Percentiles rank a stretch among this genome's conserved stretches.
Evolutionary conservation across 768 basidiomycete genomes (phyloP).

Genomic region (Pleurotus pulmonarius): DNA sequence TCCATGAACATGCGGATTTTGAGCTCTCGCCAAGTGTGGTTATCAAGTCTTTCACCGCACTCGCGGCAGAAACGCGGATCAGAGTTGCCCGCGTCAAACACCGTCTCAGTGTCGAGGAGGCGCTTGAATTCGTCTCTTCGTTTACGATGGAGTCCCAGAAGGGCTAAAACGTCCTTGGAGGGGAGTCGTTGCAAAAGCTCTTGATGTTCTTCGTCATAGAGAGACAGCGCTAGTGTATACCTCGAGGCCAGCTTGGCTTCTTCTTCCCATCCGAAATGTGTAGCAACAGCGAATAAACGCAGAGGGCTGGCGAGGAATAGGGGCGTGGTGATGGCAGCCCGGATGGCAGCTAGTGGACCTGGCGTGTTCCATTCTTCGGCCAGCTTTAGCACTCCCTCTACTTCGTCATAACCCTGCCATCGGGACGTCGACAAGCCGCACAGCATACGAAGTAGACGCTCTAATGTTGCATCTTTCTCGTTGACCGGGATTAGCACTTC

Average conservation of each 20-base stretch:
- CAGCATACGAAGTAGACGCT: conserved; percentile 35
- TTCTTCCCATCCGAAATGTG: conserved; percentile 39
- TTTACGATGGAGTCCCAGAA: conserved; percentile 37
- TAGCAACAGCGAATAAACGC: conserved; percentile 44
- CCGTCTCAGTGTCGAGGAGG: conserved; percentile 27
- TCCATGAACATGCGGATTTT: conserved; percentile 35
- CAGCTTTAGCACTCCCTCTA: conserved; percentile 33
- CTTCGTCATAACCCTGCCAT: conserved; percentile 37
- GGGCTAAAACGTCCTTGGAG: conserved; percentile 27
- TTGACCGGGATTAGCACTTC: conserved; percentile 20
- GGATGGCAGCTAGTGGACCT: conserved; percentile 39
- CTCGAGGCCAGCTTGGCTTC: conserved; percentile 39
- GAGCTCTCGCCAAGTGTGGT: conserved; percentile 35
- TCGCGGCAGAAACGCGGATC: conserved; percentile 21
- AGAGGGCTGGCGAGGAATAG: conserved; percentile 40
- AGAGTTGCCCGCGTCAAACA: conserved; percentile 36
- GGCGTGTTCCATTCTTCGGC: conserved; percentile 45
- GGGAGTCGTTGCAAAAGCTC: conserved; percentile 29
- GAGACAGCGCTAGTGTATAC: conserved; percentile 33
- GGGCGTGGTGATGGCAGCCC: conserved; percentile 36
- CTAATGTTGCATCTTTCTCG: conserved; percentile 32
- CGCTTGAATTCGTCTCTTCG: conserved; percentile 34
- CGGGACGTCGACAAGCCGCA: conserved; percentile 35
- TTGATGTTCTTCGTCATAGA: conserved; percentile 31
- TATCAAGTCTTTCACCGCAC: conserved; percentile 30